These are phyloP conservation scores for Tulasnella sp. DNA, from an alignment of 768 basidiomycete genomes.

Conservation along the genomic window DNA sequence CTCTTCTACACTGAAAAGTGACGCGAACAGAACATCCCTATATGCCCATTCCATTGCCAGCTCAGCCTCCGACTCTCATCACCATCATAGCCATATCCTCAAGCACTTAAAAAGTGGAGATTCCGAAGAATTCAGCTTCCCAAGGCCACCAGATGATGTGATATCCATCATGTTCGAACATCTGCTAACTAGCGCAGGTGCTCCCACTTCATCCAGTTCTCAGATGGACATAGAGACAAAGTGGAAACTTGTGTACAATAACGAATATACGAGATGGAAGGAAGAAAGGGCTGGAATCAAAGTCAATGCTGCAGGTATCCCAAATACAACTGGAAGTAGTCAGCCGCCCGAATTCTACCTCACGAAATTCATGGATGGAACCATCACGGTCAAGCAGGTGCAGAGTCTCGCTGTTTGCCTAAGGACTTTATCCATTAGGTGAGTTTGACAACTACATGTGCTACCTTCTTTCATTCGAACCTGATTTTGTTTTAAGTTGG, in stretches of 20 bases:
- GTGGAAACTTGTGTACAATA: slow-evolving; percentile 80
- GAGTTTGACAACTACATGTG: slow-evolving; percentile 21
- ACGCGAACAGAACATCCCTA: slow-evolving; percentile 33
- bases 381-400: slow-evolving; percentile 71
- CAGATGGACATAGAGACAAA: slow-evolving; percentile 56
- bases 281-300: slow-evolving; percentile 54
- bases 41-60: slow-evolving; percentile 28
- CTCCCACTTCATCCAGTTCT: slow-evolving; percentile 39
- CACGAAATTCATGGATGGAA: slow-evolving; percentile 75
- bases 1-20: slow-evolving; percentile 17
- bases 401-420: slow-evolving; percentile 60
- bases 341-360: slow-evolving; percentile 89
- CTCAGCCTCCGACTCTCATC: slow-evolving; percentile 38
- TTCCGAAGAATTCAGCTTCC: slow-evolving; percentile 55
- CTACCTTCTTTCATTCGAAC: neutral
- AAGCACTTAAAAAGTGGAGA: slow-evolving; percentile 24
- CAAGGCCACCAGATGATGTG: slow-evolving; percentile 64
- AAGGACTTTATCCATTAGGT: slow-evolving; percentile 73
- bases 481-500: slow-evolving; percentile 44
- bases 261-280: slow-evolving; percentile 67
- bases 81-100: slow-evolving; percentile 31
- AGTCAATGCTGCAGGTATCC: slow-evolving; percentile 30
- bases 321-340: slow-evolving; percentile 42
- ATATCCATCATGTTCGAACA: slow-evolving; percentile 72
- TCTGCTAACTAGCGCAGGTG: slow-evolving; percentile 54